Base-by-base conservation (phyloP, 768 basidiomycete species). In the Suillus bovinus region DNA sequence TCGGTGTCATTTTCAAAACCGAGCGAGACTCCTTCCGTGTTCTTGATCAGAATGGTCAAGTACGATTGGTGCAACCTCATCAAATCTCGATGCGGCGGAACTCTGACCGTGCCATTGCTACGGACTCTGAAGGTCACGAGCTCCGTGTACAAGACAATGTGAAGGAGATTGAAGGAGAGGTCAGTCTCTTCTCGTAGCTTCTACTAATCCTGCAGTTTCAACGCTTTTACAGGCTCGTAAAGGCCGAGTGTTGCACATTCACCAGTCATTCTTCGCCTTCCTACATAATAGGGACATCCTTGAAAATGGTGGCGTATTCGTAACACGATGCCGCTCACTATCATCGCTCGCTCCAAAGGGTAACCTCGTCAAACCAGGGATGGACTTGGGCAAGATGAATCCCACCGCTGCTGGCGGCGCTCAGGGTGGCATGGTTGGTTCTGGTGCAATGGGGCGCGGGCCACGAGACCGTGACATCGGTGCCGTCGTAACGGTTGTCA, bases 1-100 rank as follows among this genome's bases (percentile, higher is more conserved):
- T 95, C 39, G 97, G 95, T 72, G 94, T 99, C 63, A 97, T 99
- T 66, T 97, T 90, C 84, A 96, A 96, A 74, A 96, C 95, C 1
- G 97, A 99, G 72, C 88, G 94, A 16, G 94, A 94, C 71, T 88
- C 94, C 9, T 94, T 99, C 86, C 93, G 95, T 61, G 91, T 99
- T 2, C 82, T 99, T 58, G 96, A 99, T 70, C 97, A 99, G 72
- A 90, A 93, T 67, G 93, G 94, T 1, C 89, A 93, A 77, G 85
- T 92, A 17, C 90, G 94, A 17, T 82, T 91, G 8, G 90, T 99
- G 5, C 90, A 93, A 69, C 95, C 96, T 5, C 93, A 95, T 65
- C 96, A 99, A 70, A 96, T 99, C 63, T 91, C 91, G 8, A 92
- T 94, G 88, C 87, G 94, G 22, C 85, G 90, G 29, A 90, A 94